Evolutionary conservation across 129 eudicot species (phyloP), one percentile per base, ranked within the genome.

Genomic region (Dittrichia graveolens): DNA sequence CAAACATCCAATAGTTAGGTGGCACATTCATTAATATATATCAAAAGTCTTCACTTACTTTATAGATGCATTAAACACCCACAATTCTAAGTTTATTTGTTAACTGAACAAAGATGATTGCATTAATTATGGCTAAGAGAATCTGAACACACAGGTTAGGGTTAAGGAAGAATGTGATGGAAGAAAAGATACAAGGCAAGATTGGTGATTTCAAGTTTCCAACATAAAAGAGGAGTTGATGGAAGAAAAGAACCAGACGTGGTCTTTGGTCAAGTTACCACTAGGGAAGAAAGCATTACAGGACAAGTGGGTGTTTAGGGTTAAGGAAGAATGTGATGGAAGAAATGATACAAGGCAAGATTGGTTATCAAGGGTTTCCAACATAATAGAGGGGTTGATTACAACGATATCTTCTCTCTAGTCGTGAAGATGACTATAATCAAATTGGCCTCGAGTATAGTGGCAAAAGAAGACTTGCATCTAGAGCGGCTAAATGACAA

Each of bases 61-160:
- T 39, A 53, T 69, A 53, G 50, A 53, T 39, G 16, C 54, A 16
- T 39, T 18, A 3, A 69, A 69, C 63, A 53, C 49, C 63, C 9
- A 15, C 64, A 69, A 37, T 59, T 69, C 40, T 54, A 64, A 54
- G 19, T 69, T 53, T 54, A 69, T 49, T 52, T 69, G 48, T 50
- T 38, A 14, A 64, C 63, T 57, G 41, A 57, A 57, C 31, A 6
- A 3, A 53, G 5, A 4, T 13, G 16, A 7, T 49, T 15, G 18
- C 3, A 49, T 6, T 49, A 18, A 49, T n/a, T 16, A 24, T 24
- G 24, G 16, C n/a, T 48, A 6, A 48, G 54, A 48, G 54, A 48
- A 12, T 48, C 54, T 48, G 12, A 48, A 48, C n/a, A 48, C 58
- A 5, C 4, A 24, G 31, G 31, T 24, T 24, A 0, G 31, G 58